Percentiles rank a stretch among this genome's conserved stretches.
phyloP scores from a whole-genome alignment of 2,329 filamentous ascomycete species.

The Trichoderma sp. region DNA sequence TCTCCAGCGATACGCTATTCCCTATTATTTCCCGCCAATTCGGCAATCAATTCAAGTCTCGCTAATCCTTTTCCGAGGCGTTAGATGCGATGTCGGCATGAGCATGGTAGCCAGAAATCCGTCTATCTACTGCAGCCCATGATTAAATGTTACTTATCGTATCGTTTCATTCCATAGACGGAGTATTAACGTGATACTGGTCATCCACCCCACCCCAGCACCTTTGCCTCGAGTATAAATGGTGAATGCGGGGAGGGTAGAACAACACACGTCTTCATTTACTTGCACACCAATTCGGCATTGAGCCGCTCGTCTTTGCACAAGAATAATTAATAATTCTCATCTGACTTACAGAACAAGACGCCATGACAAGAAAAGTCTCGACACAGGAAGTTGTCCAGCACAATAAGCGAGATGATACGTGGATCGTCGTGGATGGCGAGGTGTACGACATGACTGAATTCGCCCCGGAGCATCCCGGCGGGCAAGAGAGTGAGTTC shows the following conservation, averaged over 20 bases:
- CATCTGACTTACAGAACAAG: background rate
- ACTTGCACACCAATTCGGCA: background rate
- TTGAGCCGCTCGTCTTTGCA: background rate
- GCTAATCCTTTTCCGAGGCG: background rate
- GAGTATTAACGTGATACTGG: background rate
- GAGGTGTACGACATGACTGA: constrained; percentile 12
- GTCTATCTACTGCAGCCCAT: background rate
- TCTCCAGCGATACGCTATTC: background rate
- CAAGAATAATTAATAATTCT: too few species aligned
- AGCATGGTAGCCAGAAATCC: background rate
- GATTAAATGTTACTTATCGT: background rate
- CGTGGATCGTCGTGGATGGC: constrained; percentile 14
- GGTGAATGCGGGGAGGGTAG: constrained; percentile 1
- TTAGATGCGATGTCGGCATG: background rate
- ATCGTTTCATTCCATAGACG: background rate
- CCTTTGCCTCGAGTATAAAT: background rate
- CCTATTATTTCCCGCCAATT: background rate
- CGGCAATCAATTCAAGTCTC: background rate
- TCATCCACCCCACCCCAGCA: background rate
- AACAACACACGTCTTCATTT: background rate
- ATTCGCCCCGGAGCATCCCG: constrained; percentile 11
- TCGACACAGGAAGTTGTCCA: background rate
- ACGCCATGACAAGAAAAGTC: background rate
- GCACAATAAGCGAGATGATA: background rate
- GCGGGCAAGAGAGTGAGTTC: constrained; percentile 9